A percentile compares a stretch with the other conserved stretches of the same genome.
phyloP scores from a whole-genome alignment of 106 monocot genomes.

The Apostasia shenzhenica region DNA sequence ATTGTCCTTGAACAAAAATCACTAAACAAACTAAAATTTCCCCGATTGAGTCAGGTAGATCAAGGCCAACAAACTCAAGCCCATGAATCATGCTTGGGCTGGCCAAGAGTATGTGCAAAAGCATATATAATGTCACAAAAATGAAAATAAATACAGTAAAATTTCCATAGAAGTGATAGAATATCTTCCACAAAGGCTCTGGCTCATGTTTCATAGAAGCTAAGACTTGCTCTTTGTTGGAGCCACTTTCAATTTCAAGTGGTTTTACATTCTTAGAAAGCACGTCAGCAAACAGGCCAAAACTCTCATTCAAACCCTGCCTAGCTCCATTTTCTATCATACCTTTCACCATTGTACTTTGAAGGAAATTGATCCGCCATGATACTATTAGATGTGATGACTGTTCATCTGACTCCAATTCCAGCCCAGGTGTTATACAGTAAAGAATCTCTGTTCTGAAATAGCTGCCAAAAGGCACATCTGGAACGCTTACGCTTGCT shows the following conservation, averaged over 20 bases:
- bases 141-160: conserved; percentile 37
- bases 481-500: conserved; percentile 45
- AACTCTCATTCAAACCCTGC: conserved; percentile 63
- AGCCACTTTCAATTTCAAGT: conserved; percentile 10
- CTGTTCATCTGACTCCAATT: conserved; percentile 26
- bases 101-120: conserved; percentile 49
- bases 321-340: conserved; percentile 48
- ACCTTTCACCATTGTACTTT: conserved; percentile 63
- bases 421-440: conserved; percentile 39
- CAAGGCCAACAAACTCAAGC: conserved; percentile 57
- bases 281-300: conserved; percentile 30
- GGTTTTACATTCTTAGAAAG: conserved; percentile 33
- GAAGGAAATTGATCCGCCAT: conserved; percentile 45
- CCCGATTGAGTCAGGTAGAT: conserved; percentile 62
- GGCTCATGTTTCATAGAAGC: conserved; percentile 41
- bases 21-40: conserved; percentile 49
- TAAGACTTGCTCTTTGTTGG: conserved; percentile 39
- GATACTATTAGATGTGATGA: conserved; percentile 47
- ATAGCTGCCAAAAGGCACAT: conserved; percentile 63
- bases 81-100: conserved; percentile 16
- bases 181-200: conserved; percentile 44
- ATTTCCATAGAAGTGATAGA: conserved; percentile 48
- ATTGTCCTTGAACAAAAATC: conserved; percentile 39
- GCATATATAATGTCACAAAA: conserved; percentile 35
- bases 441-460: conserved; percentile 52